Conservation (phyloP, 164 flowering plant genomes). For the Santalum album region DNA sequence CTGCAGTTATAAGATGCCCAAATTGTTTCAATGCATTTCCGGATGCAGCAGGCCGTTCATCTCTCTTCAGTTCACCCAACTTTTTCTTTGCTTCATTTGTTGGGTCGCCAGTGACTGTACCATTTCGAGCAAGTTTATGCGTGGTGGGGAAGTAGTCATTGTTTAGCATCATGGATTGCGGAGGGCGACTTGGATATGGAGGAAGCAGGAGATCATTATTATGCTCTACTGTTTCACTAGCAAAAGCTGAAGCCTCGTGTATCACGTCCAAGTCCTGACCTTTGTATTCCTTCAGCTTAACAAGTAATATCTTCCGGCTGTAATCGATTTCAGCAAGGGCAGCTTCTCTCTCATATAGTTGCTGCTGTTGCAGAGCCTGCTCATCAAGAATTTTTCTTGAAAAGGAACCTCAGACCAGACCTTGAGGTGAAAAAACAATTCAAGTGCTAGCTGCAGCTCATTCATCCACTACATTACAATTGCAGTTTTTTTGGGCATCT, state of each 20-base stretch:
- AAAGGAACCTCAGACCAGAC: not conserved
- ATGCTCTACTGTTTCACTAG: constrained; percentile 65
- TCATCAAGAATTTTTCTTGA: not conserved
- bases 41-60: constrained; percentile 8
- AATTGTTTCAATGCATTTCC: constrained; percentile 25
- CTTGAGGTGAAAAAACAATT: not conserved
- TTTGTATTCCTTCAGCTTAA: constrained; percentile 73
- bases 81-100: constrained; percentile 21
- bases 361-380: constrained; percentile 78
- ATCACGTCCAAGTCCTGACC: constrained; percentile 79
- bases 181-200: constrained; percentile 67
- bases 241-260: constrained; percentile 75
- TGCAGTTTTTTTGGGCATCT: no score
- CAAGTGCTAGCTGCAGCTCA: no score
- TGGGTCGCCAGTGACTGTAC: constrained; percentile 11
- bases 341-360: constrained; percentile 65
- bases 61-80: constrained; percentile 11
- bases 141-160: constrained; percentile 25
- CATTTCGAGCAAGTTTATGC: constrained; percentile 30
- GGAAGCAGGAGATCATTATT: constrained; percentile 79
- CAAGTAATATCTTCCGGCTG: constrained; percentile 58
- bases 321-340: constrained; percentile 73
- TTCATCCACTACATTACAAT: no score
- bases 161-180: constrained; percentile 31
- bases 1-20: constrained; percentile 29